Evolutionary conservation across 257 asterid species (phyloP), one percentile per base, ranked within the genome.

Genomic region (Craterostigma plantagineum): DNA sequence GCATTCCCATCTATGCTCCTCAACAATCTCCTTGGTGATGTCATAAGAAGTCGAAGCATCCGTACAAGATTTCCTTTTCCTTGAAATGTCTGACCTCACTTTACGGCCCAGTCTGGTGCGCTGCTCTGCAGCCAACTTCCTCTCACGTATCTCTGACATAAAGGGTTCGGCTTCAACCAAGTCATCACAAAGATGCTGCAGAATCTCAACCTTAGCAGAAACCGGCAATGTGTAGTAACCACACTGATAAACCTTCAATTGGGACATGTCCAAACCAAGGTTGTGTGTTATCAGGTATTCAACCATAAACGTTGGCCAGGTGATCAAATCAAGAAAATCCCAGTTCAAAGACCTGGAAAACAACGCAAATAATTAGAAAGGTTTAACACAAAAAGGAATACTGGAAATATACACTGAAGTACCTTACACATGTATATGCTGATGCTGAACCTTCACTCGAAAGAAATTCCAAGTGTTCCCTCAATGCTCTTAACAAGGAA

Each of bases 181-280:
- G 92, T 77, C 99, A 68, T 90, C 99, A 54, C 95, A 90, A 47
- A 90, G 90, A 52, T 74, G 76, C 49, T 59, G 73, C 62, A 90
- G 70, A 46, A 83, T 75, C 62, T 74, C 84, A 64, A 90, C 63
- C 76, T 90, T 90, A 11, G 72, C 62, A 7, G 75, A 57, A 50
- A 64, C 66, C 7, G 94, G 76, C 56, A 75, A 67, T 35, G 64
- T 57, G 72, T 79, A 83, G 63, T 77, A 90, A 53, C 67, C 91
- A 42, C 62, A 66, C 63, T 65, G 72, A 30, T 68, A 67, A 51
- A 66, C 58, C 70, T 71, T 73, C 63, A 75, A 86, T 33, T 53
- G 69, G 61, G 64, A 50, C 23, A 68, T 52, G 56, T 73, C 81
- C 60, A 79, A 62, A 53, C 80, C 75, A 63, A 77, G 66, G 50